A percentile compares a stretch with the other conserved stretches of the same genome.
Conservation (phyloP, 169 alveolate species). For the Babesia divergens region DNA sequence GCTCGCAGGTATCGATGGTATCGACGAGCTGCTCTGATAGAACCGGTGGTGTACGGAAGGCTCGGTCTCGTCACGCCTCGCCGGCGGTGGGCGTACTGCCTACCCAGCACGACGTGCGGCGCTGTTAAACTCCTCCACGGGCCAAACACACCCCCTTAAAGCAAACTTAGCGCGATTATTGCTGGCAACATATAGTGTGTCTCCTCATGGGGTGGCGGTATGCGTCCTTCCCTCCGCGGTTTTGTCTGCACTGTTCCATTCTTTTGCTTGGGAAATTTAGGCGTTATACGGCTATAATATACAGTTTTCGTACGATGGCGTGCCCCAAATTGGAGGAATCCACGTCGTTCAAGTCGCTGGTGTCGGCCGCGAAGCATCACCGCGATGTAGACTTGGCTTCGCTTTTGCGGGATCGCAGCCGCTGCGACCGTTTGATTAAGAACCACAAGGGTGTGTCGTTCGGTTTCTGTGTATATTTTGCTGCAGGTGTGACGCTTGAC, state of each 20-base stretch:
- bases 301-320: constrained; percentile 1
- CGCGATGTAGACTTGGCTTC: constrained; percentile 12
- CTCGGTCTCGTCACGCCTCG: no score
- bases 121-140: not conserved
- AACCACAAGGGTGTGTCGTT: constrained; percentile 19
- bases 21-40: constrained; percentile 8
- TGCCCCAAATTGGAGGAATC: constrained; percentile 16
- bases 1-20: constrained; percentile 18
- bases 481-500: constrained; percentile 57
- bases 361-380: not conserved
- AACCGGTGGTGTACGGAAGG: not conserved
- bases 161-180: no score
- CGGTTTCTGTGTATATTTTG: not conserved
- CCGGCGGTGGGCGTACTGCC: not conserved
- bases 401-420: constrained; percentile 45
- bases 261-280: no score
- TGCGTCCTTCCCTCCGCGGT: no score
- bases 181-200: not conserved
- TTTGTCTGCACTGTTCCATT: no score
- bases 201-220: not conserved
- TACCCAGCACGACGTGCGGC: not conserved
- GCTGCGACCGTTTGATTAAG: constrained; percentile 55
- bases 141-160: no score
- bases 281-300: not conserved
- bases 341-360: constrained; percentile 12